Conservation (phyloP, 2,329 filamentous ascomycete genomes). For the Penicillium thymicola region DNA sequence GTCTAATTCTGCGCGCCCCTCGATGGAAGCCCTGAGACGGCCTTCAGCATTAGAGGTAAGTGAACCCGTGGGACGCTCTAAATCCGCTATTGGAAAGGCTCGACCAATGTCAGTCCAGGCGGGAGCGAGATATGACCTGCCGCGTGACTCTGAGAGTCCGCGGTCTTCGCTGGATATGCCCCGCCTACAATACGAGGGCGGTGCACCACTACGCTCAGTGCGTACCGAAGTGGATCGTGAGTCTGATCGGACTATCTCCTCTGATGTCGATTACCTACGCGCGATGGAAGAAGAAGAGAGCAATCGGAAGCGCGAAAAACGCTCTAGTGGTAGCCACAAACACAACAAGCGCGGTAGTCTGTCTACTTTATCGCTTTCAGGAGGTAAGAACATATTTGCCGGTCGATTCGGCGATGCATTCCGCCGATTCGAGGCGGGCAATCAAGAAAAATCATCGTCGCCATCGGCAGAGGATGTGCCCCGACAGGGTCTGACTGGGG, state of each 20-base stretch:
- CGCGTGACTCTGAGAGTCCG: constrained; percentile 70
- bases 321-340: constrained; percentile 57
- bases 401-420: constrained; percentile 93
- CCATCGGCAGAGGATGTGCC: constrained; percentile 45
- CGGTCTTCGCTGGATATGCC: constrained; percentile 38
- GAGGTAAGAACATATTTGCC: constrained; percentile 77
- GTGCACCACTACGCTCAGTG: constrained; percentile 33
- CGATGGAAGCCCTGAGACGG: constrained; percentile 64
- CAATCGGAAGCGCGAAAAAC: constrained; percentile 55
- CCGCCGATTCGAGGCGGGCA: constrained; percentile 74
- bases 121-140: constrained; percentile 75
- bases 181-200: constrained; percentile 36
- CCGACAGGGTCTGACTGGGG: constrained; percentile 63
- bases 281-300: constrained; percentile 66
- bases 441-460: constrained; percentile 34
- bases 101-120: constrained; percentile 81
- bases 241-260: constrained; percentile 57
- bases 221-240: constrained; percentile 36
- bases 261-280: constrained; percentile 78
- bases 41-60: constrained; percentile 61
- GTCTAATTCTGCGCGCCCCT: constrained; percentile 61
- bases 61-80: constrained; percentile 57
- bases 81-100: constrained; percentile 63
- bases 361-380: constrained; percentile 63
- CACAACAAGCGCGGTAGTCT: constrained; percentile 72